These are phyloP conservation scores for Pseudogymnoascus sp. DNA, from an alignment of 2,329 filamentous ascomycete genomes.

Conservation along the genomic window DNA sequence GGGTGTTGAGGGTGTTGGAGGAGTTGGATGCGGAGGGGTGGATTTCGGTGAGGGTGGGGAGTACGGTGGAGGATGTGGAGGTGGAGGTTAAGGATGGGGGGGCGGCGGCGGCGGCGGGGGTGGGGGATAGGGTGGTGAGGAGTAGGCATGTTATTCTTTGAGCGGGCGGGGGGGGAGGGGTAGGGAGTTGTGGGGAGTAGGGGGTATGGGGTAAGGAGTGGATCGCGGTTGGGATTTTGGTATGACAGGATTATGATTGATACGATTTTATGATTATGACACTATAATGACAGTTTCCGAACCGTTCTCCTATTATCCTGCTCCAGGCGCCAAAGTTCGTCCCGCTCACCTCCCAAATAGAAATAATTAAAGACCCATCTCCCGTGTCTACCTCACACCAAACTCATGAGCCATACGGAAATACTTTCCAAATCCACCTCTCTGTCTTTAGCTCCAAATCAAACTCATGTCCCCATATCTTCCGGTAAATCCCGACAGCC, in stretches of 20 bases:
- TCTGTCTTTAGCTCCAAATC: not conserved
- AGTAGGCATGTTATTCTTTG: not conserved
- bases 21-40: not conserved
- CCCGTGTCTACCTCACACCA: too few relatives aligned
- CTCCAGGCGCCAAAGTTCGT: not conserved
- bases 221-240: not conserved
- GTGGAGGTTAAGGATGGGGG: not conserved
- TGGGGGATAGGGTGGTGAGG: not conserved
- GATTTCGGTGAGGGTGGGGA: not conserved
- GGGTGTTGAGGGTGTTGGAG: not conserved
- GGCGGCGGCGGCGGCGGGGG: not conserved
- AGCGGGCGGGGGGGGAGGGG: not conserved
- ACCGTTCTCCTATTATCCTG: not conserved
- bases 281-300: not conserved
- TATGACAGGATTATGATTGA: not conserved
- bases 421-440: not conserved
- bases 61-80: constrained; percentile 1
- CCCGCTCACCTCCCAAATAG: too few relatives aligned
- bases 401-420: not conserved
- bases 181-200: not conserved
- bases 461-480: not conserved
- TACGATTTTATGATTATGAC: not conserved
- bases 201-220: not conserved
- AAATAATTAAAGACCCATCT: too few relatives aligned
- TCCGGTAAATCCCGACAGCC: not conserved